Evolutionary conservation across 306 rosid genomes (phyloP).

Genomic region (Begonia masoniana): DNA sequence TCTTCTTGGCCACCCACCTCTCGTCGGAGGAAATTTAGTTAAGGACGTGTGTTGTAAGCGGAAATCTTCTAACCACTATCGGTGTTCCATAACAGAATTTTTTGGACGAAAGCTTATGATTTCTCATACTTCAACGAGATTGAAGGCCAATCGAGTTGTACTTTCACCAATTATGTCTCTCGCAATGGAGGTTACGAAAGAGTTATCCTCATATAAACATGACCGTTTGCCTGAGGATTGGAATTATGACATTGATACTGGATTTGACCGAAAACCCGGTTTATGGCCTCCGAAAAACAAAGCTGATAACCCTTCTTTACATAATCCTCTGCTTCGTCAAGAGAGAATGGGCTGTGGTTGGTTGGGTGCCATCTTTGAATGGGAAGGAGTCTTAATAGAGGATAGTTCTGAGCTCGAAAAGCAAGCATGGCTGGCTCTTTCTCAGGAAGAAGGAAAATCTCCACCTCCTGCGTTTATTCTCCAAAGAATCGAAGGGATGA

Average conservation of each 20-base stretch:
- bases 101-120: conserved; percentile 37
- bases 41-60: conserved; percentile 39
- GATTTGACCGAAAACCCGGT: conserved; percentile 52
- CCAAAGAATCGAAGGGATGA: conserved; percentile 87
- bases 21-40: conserved; percentile 32
- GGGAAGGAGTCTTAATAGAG: conserved; percentile 89
- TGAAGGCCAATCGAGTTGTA: conserved; percentile 15
- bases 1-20: conserved; percentile 52
- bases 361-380: conserved; percentile 92
- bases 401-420: conserved; percentile 70
- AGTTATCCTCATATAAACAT: conserved; percentile 55
- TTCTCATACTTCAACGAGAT: conserved; percentile 27
- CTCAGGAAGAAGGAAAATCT: conserved; percentile 82
- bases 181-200: conserved; percentile 70
- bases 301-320: conserved; percentile 67
- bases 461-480: conserved; percentile 66
- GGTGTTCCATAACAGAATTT: conserved; percentile 28
- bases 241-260: conserved; percentile 33
- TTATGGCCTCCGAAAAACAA: conserved; percentile 79
- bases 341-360: conserved; percentile 98
- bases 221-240: conserved; percentile 51
- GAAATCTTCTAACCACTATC: conserved; percentile 19
- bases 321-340: conserved; percentile 81
- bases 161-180: conserved; percentile 42
- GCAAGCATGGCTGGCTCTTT: conserved; percentile 75